Percentiles rank a stretch among this genome's conserved stretches.
Conservation (phyloP, 352 stramenopile species). For the Pythium chondricola region DNA sequence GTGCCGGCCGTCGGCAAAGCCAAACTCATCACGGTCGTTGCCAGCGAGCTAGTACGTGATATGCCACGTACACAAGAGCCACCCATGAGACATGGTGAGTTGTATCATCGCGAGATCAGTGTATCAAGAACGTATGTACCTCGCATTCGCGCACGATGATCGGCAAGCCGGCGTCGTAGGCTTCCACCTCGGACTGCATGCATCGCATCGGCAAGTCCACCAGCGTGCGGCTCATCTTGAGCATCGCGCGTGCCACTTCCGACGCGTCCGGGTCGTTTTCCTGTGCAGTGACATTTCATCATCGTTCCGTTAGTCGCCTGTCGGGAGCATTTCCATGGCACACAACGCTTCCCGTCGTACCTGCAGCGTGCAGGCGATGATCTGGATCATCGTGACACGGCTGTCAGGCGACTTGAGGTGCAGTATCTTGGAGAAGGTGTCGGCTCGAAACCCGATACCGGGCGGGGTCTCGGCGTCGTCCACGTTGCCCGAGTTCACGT, state of each 20-base stretch:
- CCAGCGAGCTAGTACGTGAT: neutral
- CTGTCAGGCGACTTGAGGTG: slow-evolving; percentile 1
- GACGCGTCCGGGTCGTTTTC: neutral
- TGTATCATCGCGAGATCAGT: too few relatives aligned
- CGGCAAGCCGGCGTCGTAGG: too few relatives aligned
- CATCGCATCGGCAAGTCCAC: neutral
- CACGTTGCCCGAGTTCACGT: neutral
- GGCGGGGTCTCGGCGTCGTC: neutral
- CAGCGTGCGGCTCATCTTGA: neutral
- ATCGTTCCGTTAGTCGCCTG: neutral
- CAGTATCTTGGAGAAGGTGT: neutral
- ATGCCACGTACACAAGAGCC: neutral
- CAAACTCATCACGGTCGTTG: neutral
- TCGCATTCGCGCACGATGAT: neutral
- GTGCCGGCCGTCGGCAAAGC: too few relatives aligned
- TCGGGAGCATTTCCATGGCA: neutral
- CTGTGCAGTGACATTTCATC: neutral
- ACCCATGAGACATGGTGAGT: too few relatives aligned
- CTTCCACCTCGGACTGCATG: neutral
- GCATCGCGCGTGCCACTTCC: neutral
- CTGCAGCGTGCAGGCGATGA: neutral
- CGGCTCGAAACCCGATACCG: slow-evolving; percentile 2
- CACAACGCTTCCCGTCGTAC: neutral
- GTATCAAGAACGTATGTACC: too few relatives aligned
- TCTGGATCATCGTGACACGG: neutral